Conservation (phyloP, 140 eudicot species). For the Artemisia princeps region DNA sequence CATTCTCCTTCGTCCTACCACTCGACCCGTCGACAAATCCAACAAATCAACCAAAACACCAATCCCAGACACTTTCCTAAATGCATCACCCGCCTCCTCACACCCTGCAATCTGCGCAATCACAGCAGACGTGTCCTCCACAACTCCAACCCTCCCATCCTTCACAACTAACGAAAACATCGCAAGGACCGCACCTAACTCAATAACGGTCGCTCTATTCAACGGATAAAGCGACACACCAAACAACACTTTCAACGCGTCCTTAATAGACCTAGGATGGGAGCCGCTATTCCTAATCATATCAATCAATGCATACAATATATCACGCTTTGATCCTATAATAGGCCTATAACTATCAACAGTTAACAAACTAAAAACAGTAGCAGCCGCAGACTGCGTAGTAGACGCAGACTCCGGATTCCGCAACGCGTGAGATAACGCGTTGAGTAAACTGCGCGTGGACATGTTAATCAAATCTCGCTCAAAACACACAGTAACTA, state of each 20-base stretch:
- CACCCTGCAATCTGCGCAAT: conserved; percentile 77
- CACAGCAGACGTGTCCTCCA: conserved; percentile 81
- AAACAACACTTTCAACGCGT: conserved; percentile 60
- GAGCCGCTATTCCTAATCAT: conserved; percentile 39
- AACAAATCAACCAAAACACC: conserved; percentile 74
- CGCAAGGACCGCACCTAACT: conserved; percentile 61
- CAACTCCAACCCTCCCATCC: conserved; percentile 68
- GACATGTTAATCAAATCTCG: conserved; percentile 30
- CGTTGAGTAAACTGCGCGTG: conserved; percentile 71
- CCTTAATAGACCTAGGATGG: conserved; percentile 55
- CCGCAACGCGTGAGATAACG: conserved; percentile 73
- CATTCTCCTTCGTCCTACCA: conserved; percentile 62
- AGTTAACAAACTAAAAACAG: conserved; percentile 53
- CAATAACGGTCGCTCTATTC: conserved; percentile 57
- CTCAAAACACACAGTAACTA: too few species aligned
- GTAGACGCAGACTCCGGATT: conserved; percentile 47
- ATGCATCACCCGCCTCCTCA: conserved; percentile 58
- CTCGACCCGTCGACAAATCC: conserved; percentile 59
- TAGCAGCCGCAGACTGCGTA: conserved; percentile 70
- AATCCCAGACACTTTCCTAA: conserved; percentile 50
- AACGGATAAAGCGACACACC: conserved; percentile 53
- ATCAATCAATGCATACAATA: conserved; percentile 58
- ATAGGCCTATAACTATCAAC: conserved; percentile 51
- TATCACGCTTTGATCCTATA: conserved; percentile 73
- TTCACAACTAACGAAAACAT: conserved; percentile 58